A percentile compares a stretch with the other conserved stretches of the same genome.
Conservation (phyloP, 148 eudicot genomes). For the Rhododendron mucronatum region DNA sequence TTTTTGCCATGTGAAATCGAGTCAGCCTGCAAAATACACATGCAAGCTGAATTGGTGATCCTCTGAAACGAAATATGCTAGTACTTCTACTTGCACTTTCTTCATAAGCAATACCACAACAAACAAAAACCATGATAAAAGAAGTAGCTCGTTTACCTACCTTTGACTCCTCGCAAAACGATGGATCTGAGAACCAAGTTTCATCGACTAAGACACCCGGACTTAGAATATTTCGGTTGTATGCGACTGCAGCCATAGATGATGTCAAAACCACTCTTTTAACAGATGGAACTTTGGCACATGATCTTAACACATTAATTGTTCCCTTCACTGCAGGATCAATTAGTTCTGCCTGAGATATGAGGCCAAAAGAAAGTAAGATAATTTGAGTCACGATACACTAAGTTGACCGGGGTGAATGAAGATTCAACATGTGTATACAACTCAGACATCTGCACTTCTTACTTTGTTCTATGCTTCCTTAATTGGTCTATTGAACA, state of each 20-base stretch:
- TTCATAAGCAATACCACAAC: not conserved
- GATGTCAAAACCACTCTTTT: slow-evolving; percentile 21
- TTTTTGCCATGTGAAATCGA: no score
- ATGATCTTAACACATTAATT: slow-evolving; percentile 18
- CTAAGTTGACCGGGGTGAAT: not conserved
- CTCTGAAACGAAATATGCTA: not conserved
- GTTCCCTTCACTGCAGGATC: slow-evolving; percentile 18
- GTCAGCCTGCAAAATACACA: not conserved
- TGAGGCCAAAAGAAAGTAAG: not conserved
- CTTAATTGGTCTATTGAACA: not conserved
- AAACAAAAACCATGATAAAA: not conserved
- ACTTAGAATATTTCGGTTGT: not conserved
- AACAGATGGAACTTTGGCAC: slow-evolving; percentile 15
- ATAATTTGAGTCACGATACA: not conserved
- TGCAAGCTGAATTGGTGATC: not conserved
- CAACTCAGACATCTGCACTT: not conserved
- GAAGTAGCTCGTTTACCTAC: not conserved
- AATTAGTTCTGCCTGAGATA: slow-evolving; percentile 17
- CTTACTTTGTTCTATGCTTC: not conserved
- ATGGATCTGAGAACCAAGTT: slow-evolving; percentile 20
- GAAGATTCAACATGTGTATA: not conserved
- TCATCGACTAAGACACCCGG: slow-evolving; percentile 17
- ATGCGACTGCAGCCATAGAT: slow-evolving; percentile 12
- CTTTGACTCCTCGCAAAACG: slow-evolving; percentile 15
- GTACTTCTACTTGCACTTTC: not conserved